Conservation (phyloP, 352 stramenopile species). For the Thalassiosira exigua region DNA sequence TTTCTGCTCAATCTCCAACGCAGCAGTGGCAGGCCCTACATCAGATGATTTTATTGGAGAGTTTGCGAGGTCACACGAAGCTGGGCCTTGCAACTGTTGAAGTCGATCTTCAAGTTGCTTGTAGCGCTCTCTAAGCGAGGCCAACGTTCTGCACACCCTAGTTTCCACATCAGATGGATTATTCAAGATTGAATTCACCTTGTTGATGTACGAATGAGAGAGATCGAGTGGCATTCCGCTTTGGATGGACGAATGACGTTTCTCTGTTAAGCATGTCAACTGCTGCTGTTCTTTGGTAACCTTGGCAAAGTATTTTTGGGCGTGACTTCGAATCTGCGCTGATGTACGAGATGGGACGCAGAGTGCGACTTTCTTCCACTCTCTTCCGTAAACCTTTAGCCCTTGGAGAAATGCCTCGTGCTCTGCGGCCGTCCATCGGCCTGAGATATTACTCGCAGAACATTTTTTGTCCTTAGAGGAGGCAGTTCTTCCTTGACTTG, state of each 20-base stretch:
- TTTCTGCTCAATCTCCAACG: conserved; percentile 51
- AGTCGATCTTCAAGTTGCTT: conserved; percentile 63
- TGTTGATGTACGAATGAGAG: conserved; percentile 14
- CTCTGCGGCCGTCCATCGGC: conserved; percentile 94
- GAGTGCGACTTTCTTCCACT: conserved; percentile 96
- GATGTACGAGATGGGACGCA: conserved; percentile 93
- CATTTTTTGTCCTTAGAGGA: neutral
- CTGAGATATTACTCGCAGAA: conserved; percentile 43
- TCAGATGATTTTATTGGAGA: too few relatives aligned
- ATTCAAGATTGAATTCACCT: conserved; percentile 30
- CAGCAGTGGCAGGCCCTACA: conserved; percentile 49
- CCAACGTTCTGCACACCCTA: conserved; percentile 54
- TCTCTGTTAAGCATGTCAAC: conserved; percentile 13
- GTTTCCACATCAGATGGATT: conserved; percentile 44
- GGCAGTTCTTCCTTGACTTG: neutral
- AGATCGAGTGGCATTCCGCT: neutral
- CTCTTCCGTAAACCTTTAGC: conserved; percentile 91
- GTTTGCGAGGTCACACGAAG: conserved; percentile 1
- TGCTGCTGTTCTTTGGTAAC: conserved; percentile 48
- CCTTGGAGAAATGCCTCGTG: conserved; percentile 94
- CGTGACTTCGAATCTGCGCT: conserved; percentile 94
- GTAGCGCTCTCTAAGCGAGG: conserved; percentile 61
- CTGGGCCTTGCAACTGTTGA: conserved; percentile 11
- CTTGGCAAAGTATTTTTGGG: conserved; percentile 94
- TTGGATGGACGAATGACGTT: conserved; percentile 11